Base-by-base conservation (phyloP, 2,329 filamentous ascomycete species). In the Aspergillus clavatus region DNA sequence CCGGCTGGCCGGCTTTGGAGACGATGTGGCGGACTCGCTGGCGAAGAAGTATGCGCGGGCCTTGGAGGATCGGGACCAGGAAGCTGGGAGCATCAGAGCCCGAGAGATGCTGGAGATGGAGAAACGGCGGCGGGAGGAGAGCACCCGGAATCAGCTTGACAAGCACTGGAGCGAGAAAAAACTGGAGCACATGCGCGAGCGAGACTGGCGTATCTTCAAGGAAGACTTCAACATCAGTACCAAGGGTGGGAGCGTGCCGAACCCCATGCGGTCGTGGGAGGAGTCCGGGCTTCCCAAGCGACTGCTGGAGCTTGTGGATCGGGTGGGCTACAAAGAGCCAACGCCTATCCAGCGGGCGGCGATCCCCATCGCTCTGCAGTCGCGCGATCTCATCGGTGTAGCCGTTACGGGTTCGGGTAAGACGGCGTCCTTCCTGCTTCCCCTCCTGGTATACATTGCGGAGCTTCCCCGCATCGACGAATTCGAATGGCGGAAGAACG, bases 181-280 rank as follows among this genome's bases (percentile, higher is more conserved):
- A 51, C 74, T 97, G 51, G 82, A 87, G 11, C 87, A 95, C 59
- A 98, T 98, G 93, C 87, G 89, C 51, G 90, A 97, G 71, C 80
- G 93, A 65, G 93, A 98, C 69, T 98, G 93, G 93, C 87, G 93
- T 63, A 97, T 98, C 58, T 96, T 98, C 82, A 98, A 97, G 71
- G 93, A 97, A 68, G 90, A 98, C 69, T 97, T 95, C 72, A 94
- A 93, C 58, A 98, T 98, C 64, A 79, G 85, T 31, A 96, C 89
- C 7, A 97, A 95, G 68, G 93, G 93, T 46, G 91, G 91, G 35
- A 78, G 79, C 21, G 89, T 97, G 45, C 93, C 93, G 1, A 91
- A 97, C 59, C 93, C 93, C 0, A 97, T 98, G 90, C 89, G 93
- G 40, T 89, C 78, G 56, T 98, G 93, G 93, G 65, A 79, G 38